These are phyloP conservation scores for Dothideomycetes sp. DNA, from an alignment of 2,329 filamentous ascomycete species.

Conservation along the genomic window DNA sequence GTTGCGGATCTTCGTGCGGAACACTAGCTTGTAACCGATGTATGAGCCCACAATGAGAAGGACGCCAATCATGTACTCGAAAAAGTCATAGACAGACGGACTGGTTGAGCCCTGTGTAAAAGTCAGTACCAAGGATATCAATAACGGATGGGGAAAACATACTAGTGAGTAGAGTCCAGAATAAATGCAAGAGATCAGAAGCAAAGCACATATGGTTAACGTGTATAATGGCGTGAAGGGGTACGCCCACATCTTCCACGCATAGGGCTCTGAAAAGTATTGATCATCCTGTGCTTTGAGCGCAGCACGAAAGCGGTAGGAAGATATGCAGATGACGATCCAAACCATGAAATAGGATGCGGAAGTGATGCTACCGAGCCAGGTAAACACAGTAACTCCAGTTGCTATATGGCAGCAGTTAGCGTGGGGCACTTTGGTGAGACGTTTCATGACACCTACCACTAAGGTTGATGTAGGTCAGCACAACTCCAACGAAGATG, in stretches of 20 bases:
- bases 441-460: constrained; percentile 53
- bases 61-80: constrained; percentile 45
- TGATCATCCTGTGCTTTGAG: constrained; percentile 57
- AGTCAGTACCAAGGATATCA: neutral
- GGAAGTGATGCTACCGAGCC: constrained; percentile 54
- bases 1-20: constrained; percentile 18
- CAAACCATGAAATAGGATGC: constrained; percentile 53
- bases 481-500: constrained; percentile 44
- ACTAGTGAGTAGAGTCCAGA: constrained; percentile 32
- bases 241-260: constrained; percentile 54
- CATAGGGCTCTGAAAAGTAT: constrained; percentile 57
- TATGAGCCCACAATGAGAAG: constrained; percentile 59
- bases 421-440: too few species aligned
- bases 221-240: constrained; percentile 54
- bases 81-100: constrained; percentile 17
- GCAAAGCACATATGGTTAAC: constrained; percentile 46
- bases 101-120: constrained; percentile 18
- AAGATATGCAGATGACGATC: constrained; percentile 61
- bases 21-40: constrained; percentile 59
- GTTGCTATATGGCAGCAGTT: constrained; percentile 53
- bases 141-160: constrained; percentile 56
- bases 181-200: constrained; percentile 14
- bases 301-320: constrained; percentile 58
- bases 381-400: constrained; percentile 56
- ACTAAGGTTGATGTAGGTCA: constrained; percentile 57